A percentile compares a stretch with the other conserved stretches of the same genome.
phyloP scores from a whole-genome alignment of 2,329 filamentous ascomycete genomes.

The Paecilomyces fulvus region DNA sequence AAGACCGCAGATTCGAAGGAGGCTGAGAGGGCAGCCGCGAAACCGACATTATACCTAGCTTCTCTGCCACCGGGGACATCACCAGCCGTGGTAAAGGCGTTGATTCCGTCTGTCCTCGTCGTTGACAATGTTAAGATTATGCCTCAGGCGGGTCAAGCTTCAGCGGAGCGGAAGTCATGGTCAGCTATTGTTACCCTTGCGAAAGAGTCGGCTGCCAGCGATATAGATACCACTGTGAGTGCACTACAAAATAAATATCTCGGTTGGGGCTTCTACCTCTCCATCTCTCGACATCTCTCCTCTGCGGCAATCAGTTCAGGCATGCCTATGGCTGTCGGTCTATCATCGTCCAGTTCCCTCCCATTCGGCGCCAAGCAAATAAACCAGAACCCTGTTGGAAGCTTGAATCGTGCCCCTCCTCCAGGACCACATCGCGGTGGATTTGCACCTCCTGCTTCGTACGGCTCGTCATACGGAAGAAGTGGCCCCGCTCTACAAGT shows the following conservation, averaged over 20 bases:
- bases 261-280: constrained; percentile 74
- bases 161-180: constrained; percentile 59
- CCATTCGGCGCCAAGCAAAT: constrained; percentile 72
- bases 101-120: constrained; percentile 46
- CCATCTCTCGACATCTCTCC: constrained; percentile 72
- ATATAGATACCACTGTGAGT: constrained; percentile 74
- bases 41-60: constrained; percentile 47
- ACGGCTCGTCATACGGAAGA: constrained; percentile 42
- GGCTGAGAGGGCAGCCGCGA: constrained; percentile 41
- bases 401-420: constrained; percentile 41
- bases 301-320: constrained; percentile 58
- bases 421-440: constrained; percentile 48
- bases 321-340: constrained; percentile 38
- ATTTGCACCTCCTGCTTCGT: constrained; percentile 71
- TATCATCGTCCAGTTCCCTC: constrained; percentile 47
- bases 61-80: constrained; percentile 47
- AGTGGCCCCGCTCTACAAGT: constrained; percentile 52
- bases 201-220: constrained; percentile 69
- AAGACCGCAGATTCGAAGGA: constrained; percentile 31
- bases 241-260: constrained; percentile 74
- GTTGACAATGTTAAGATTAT: constrained; percentile 69
- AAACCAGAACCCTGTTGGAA: constrained; percentile 38
- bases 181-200: constrained; percentile 74
- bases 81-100: constrained; percentile 39
- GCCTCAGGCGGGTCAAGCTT: constrained; percentile 40